Conservation (phyloP, 1,284 basidiomycete species). For the Sporisorium scitamineum region DNA sequence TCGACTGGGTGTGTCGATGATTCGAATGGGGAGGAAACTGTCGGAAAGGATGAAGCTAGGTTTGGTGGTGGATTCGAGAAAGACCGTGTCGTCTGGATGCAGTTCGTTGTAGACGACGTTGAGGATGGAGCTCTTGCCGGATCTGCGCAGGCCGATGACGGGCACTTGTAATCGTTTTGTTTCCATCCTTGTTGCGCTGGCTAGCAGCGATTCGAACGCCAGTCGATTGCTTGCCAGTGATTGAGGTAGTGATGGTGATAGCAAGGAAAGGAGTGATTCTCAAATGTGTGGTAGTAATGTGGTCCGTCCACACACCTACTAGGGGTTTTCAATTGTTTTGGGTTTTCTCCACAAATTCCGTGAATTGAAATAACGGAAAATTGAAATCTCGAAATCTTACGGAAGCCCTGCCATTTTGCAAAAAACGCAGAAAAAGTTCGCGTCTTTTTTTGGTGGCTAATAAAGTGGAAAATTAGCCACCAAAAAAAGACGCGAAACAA, state of each 20-base stretch:
- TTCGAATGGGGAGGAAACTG: constrained; percentile 88
- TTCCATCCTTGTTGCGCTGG: constrained; percentile 20
- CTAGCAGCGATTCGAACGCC: neutral
- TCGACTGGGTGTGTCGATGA: constrained; percentile 91
- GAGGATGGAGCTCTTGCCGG: constrained; percentile 92
- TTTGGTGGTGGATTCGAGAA: constrained; percentile 76
- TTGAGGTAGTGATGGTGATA: constrained; percentile 5
- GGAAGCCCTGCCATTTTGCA: no score
- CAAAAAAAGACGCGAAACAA: no score
- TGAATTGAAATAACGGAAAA: no score
- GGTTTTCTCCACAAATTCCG: no score
- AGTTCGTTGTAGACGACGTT: constrained; percentile 90
- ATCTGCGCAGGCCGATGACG: constrained; percentile 47
- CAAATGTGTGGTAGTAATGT: neutral
- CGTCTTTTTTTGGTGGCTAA: no score
- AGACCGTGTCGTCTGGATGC: constrained; percentile 87
- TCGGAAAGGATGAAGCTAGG: constrained; percentile 71
- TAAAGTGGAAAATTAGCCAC: no score
- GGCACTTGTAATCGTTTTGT: constrained; percentile 45
- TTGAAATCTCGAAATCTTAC: no score
- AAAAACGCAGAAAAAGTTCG: no score
- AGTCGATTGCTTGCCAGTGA: neutral
- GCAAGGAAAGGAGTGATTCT: neutral
- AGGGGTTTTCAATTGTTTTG: no score
- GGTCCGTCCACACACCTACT: constrained; percentile 16